phyloP scores from a whole-genome alignment of 495 filamentous ascomycete species.

The Entonaema liquescens region DNA sequence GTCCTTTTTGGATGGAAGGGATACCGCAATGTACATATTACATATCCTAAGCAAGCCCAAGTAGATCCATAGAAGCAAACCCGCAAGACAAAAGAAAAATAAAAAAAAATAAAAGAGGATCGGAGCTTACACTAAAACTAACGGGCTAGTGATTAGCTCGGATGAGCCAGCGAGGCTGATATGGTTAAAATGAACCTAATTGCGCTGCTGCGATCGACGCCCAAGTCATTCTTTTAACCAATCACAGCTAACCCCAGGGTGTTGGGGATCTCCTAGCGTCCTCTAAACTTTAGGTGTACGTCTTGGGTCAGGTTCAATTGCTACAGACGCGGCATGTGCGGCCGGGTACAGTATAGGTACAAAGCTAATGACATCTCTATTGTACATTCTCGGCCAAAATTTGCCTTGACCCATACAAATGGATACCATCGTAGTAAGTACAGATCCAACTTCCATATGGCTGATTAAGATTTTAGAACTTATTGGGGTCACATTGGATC shows the following conservation, averaged over 20 bases:
- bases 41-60: neutral
- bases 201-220: slow-evolving; percentile 31
- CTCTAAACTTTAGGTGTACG: slow-evolving; percentile 30
- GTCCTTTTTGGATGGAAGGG: slow-evolving; percentile 20
- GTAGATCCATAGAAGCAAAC: neutral
- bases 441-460: slow-evolving; percentile 16
- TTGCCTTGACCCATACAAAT: neutral
- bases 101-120: slow-evolving; percentile 34
- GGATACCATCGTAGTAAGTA: slow-evolving; percentile 38
- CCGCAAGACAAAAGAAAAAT: slow-evolving; percentile 6
- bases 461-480: slow-evolving; percentile 35
- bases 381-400: neutral
- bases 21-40: slow-evolving; percentile 31
- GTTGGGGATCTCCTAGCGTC: slow-evolving; percentile 27
- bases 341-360: slow-evolving; percentile 24
- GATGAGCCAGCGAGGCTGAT: slow-evolving; percentile 37
- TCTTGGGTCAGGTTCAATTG: slow-evolving; percentile 39
- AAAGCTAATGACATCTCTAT: neutral
- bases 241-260: slow-evolving; percentile 25
- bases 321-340: slow-evolving; percentile 21
- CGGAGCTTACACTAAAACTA: slow-evolving; percentile 21
- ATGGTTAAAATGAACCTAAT: slow-evolving; percentile 40
- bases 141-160: slow-evolving; percentile 11
- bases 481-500: slow-evolving; percentile 14
- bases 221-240: slow-evolving; percentile 23